Percentiles rank a stretch among this genome's conserved stretches.
These are phyloP conservation scores for Pouteria glomerata DNA, from an alignment of 148 eudicot species.

Conservation along the genomic window DNA sequence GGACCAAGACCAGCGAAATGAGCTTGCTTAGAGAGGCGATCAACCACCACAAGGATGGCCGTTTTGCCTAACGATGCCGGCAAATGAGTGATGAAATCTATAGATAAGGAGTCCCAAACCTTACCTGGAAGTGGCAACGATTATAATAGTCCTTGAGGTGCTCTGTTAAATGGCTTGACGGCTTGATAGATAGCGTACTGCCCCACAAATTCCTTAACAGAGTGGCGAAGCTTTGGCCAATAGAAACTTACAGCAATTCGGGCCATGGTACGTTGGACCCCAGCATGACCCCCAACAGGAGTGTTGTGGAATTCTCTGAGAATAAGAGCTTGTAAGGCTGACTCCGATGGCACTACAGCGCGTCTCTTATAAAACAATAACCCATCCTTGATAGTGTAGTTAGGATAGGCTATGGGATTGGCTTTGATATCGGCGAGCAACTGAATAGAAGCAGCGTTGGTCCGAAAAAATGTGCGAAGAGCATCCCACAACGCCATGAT, in stretches of 20 bases:
- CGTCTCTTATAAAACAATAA: background rate
- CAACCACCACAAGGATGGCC: slow-evolving; percentile 1
- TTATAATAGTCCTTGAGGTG: background rate
- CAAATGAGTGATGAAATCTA: slow-evolving; percentile 2
- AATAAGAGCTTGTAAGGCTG: background rate
- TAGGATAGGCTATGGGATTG: too few relatives aligned
- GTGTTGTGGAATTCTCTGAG: background rate
- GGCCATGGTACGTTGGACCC: background rate
- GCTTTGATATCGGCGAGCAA: too few relatives aligned
- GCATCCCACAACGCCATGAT: background rate
- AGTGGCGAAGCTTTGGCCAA: background rate
- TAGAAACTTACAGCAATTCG: background rate
- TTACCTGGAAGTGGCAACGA: background rate
- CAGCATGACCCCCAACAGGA: background rate
- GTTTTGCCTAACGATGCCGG: background rate
- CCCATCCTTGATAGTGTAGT: too few relatives aligned
- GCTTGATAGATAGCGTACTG: background rate
- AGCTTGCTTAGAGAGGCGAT: background rate
- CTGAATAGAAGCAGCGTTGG: too few relatives aligned
- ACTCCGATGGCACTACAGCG: background rate
- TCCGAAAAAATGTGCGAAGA: background rate
- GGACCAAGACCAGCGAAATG: background rate
- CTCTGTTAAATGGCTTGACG: background rate
- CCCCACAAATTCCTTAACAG: background rate
- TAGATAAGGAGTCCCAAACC: background rate